Base-by-base conservation (phyloP, 169 alveolate genomes). In the Plasmodium adleri region DNA sequence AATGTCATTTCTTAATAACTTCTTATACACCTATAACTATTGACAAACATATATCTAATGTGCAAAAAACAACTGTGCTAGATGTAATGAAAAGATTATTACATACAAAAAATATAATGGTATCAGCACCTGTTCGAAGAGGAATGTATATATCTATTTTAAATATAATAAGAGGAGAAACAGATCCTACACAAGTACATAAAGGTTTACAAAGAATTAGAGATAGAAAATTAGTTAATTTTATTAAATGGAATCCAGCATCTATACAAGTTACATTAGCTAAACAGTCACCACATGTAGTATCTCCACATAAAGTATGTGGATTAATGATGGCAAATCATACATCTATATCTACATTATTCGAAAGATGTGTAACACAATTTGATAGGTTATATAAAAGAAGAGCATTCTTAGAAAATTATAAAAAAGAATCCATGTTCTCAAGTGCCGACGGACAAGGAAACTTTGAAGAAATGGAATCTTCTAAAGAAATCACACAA, bases 191-290 rank as follows among this genome's bases (percentile, higher is more conserved):
- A 9, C 94, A 92, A 59, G 94, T 92, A 15, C 89, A 86, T 22
- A 75, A 75, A 78, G 92, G 97, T 28, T 71, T 94, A 32, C 95
- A 92, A 85, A 62, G 94, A 86, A 88, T 94, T 17, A 50, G 93
- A 58, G 96, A 93, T 68, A 74, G 95, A 74, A 94, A 94, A 62
- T 72, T 94, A 45, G 97, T 95, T 28, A 96, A 97, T 47, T 97
- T 97, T 86, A 96, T 97, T 47, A 97, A 97, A 88, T 99, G 99
- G 99, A 99, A 99, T 24, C 99, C 99, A 9, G 99, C 99, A 49
- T 96, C 99, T 17, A 97, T 98, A 3, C 98, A 97, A 75, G 99
- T 99, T 20, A 99, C 99, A 3, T 89, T 98, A 45, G 97, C 99
- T 28, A 97, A 98, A 72, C 99, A 98, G 76, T 96, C 99, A 20